A percentile compares a stretch with the other conserved stretches of the same genome.
phyloP scores from a whole-genome alignment of 2,329 filamentous ascomycete genomes.

The Amauroascus verrucosus region DNA sequence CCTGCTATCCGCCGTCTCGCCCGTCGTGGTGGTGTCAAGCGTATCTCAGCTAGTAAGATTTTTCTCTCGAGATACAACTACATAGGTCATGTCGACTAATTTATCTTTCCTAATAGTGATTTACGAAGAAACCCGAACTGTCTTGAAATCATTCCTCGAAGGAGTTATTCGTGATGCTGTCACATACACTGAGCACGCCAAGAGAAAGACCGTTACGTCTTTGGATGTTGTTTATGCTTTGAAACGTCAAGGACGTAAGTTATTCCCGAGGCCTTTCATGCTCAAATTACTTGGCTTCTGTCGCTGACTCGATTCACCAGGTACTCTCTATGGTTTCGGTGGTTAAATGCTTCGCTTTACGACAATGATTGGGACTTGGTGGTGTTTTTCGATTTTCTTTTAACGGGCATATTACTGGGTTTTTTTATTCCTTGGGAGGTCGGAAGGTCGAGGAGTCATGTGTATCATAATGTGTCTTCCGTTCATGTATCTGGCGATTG shows the following conservation, averaged over 20 bases:
- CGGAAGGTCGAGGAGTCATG: constrained; percentile 13
- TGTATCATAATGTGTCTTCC: constrained; percentile 13
- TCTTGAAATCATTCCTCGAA: constrained; percentile 75
- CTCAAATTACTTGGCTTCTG: constrained; percentile 3
- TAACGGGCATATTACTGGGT: constrained; percentile 14
- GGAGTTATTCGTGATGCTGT: constrained; percentile 69
- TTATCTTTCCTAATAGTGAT: constrained; percentile 46
- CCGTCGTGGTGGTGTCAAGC: constrained; percentile 99
- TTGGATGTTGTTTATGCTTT: constrained; percentile 55
- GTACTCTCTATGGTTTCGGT: constrained; percentile 82
- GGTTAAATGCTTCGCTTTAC: constrained; percentile 48
- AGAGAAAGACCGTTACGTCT: constrained; percentile 51
- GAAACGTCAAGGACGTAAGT: constrained; percentile 51
- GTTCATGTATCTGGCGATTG: constrained; percentile 8
- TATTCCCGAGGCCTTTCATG: neutral
- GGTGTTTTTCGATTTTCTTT: constrained; percentile 12
- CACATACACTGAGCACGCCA: constrained; percentile 75
- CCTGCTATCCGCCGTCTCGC: constrained; percentile 96
- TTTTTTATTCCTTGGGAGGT: constrained; percentile 12
- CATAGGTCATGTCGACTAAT: neutral
- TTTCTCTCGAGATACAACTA: constrained; percentile 3
- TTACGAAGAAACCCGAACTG: constrained; percentile 74
- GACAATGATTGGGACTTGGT: constrained; percentile 13
- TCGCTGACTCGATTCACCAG: constrained; percentile 20
- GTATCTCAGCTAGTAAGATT: constrained; percentile 84